phyloP scores from a whole-genome alignment of 768 basidiomycete genomes.

The Rhodocollybia butyracea region DNA sequence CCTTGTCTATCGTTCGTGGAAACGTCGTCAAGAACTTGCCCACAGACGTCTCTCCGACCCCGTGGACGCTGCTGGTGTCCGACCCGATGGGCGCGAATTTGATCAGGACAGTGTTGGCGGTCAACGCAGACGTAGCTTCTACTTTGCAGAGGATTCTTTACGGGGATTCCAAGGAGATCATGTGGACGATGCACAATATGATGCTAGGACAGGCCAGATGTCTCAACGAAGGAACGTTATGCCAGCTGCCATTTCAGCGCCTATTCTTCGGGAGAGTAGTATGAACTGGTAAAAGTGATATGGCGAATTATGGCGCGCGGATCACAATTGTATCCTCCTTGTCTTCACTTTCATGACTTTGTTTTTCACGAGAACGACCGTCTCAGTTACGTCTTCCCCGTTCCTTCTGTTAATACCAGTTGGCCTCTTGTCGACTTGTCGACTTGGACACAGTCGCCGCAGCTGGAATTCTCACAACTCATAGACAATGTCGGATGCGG shows the following conservation, averaged over 20 bases:
- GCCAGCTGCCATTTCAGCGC: slow-evolving; percentile 68
- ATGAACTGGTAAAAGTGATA: slow-evolving; percentile 68
- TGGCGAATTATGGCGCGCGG: neutral
- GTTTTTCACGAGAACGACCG: neutral
- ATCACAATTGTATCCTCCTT: neutral
- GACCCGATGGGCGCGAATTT: slow-evolving; percentile 69
- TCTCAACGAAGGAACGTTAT: slow-evolving; percentile 55
- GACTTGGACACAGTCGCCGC: too few relatives aligned
- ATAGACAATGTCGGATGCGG: neutral
- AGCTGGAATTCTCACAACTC: neutral
- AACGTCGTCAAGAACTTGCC: slow-evolving; percentile 62
- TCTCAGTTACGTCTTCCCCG: neutral
- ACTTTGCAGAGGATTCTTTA: slow-evolving; percentile 83
- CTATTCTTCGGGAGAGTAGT: slow-evolving; percentile 76
- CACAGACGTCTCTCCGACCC: slow-evolving; percentile 73
- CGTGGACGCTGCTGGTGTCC: slow-evolving; percentile 33
- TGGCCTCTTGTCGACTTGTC: too few relatives aligned
- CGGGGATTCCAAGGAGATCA: slow-evolving; percentile 48
- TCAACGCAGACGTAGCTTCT: slow-evolving; percentile 74
- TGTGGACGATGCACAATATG: slow-evolving; percentile 30
- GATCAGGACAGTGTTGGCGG: slow-evolving; percentile 76
- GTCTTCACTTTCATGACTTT: neutral
- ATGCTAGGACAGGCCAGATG: slow-evolving; percentile 27
- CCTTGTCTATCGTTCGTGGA: slow-evolving; percentile 67
- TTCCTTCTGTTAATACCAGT: neutral